These are phyloP conservation scores for Trichoderma aggressivum DNA, from an alignment of 2,329 filamentous ascomycete genomes.

Conservation along the genomic window DNA sequence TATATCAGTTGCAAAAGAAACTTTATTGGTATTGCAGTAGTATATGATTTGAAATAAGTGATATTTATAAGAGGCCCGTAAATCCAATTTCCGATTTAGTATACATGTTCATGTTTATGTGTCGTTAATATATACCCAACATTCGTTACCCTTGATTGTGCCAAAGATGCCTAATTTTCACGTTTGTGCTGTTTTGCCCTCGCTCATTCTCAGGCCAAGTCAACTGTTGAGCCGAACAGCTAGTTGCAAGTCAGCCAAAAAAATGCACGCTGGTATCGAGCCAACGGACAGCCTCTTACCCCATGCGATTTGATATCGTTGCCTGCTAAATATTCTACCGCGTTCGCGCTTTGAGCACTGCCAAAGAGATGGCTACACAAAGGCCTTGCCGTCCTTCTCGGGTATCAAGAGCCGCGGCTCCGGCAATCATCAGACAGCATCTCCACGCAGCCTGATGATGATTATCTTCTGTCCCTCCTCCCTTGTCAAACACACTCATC, in stretches of 20 bases:
- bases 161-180: background rate
- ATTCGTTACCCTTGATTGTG: background rate
- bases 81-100: background rate
- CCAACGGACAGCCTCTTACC: slow-evolving; percentile 19
- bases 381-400: background rate
- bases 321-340: background rate
- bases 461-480: background rate
- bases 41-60: background rate
- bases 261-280: background rate
- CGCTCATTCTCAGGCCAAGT: background rate
- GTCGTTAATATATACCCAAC: background rate
- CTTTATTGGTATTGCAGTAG: slow-evolving; percentile 1
- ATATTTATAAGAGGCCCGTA: background rate
- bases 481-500: slow-evolving; percentile 27
- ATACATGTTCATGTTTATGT: background rate
- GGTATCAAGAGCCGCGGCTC: background rate
- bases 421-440: background rate
- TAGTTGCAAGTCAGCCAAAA: slow-evolving; percentile 13
- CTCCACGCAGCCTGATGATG: background rate
- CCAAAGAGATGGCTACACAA: background rate
- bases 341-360: background rate
- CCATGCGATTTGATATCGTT: background rate
- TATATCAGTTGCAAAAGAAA: background rate
- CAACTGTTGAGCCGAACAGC: background rate
- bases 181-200: background rate